phyloP scores from a whole-genome alignment of 352 stramenopile species.

The Pythium brachiatum region DNA sequence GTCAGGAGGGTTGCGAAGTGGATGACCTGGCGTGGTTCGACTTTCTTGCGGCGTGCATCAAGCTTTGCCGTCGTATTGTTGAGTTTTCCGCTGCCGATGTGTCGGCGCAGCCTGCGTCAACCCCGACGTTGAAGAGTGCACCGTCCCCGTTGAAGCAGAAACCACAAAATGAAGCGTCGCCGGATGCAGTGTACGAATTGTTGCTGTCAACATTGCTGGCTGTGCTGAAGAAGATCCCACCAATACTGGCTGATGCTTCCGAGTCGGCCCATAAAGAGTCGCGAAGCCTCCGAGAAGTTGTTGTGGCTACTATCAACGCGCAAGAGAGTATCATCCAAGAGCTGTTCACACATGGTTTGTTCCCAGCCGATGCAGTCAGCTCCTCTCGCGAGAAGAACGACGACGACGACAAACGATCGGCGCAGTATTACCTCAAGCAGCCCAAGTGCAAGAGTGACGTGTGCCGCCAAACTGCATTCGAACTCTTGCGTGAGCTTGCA shows the following conservation, averaged over 20 bases:
- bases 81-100: slow-evolving; percentile 7
- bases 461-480: slow-evolving; percentile 72
- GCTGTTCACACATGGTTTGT: slow-evolving; percentile 26
- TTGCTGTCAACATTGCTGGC: slow-evolving; percentile 23
- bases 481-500: slow-evolving; percentile 67
- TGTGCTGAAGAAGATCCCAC: slow-evolving; percentile 24
- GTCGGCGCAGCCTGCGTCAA: not conserved
- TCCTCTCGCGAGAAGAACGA: slow-evolving; percentile 16
- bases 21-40: slow-evolving; percentile 22
- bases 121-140: not conserved
- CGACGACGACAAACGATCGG: slow-evolving; percentile 29
- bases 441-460: slow-evolving; percentile 81
- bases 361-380: slow-evolving; percentile 20
- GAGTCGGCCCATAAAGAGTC: slow-evolving; percentile 42
- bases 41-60: slow-evolving; percentile 19
- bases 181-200: slow-evolving; percentile 21
- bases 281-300: slow-evolving; percentile 21
- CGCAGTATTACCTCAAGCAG: slow-evolving; percentile 74
- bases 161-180: not conserved
- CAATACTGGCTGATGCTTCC: slow-evolving; percentile 40
- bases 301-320: slow-evolving; percentile 20
- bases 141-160: not conserved
- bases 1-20: not conserved
- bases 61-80: slow-evolving; percentile 20
- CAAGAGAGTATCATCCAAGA: slow-evolving; percentile 28